Evolutionary conservation across 495 filamentous ascomycete species (phyloP).

Genomic region (Penicillium tannophilum): DNA sequence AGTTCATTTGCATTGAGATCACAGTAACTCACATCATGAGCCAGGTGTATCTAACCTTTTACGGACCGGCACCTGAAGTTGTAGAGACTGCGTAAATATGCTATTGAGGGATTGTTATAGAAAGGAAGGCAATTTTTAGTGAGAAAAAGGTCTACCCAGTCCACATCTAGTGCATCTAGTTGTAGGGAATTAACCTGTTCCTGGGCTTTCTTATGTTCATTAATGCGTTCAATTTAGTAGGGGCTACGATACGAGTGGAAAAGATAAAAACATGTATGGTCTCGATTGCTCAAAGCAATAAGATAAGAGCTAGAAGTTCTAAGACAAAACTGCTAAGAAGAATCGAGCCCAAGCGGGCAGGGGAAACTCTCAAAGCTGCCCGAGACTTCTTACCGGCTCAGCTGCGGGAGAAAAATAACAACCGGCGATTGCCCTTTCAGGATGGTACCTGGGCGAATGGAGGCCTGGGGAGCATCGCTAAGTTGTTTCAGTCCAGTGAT

Average conservation of each 20-base stretch:
- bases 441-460: conserved; percentile 6
- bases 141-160: too few relatives aligned
- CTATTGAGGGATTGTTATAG: too few relatives aligned
- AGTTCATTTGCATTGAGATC: too few relatives aligned
- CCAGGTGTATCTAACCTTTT: too few relatives aligned
- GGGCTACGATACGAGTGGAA: not conserved
- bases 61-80: too few relatives aligned
- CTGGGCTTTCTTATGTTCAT: too few relatives aligned
- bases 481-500: conserved; percentile 7
- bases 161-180: not conserved
- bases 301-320: conserved; percentile 19
- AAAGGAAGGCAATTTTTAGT: too few relatives aligned
- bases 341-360: conserved; percentile 19
- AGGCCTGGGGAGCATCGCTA: not conserved
- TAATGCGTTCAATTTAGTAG: not conserved
- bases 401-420: conserved; percentile 15
- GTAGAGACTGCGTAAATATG: too few relatives aligned
- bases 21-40: too few relatives aligned
- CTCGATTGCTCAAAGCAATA: conserved; percentile 22
- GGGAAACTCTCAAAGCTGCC: conserved; percentile 21
- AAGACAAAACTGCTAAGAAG: conserved; percentile 21
- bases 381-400: conserved; percentile 16
- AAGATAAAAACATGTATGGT: conserved; percentile 12
- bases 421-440: conserved; percentile 14
- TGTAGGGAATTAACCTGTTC: too few relatives aligned